Conservation (phyloP, 345 rosid genomes). For the Brassica cretica region DNA sequence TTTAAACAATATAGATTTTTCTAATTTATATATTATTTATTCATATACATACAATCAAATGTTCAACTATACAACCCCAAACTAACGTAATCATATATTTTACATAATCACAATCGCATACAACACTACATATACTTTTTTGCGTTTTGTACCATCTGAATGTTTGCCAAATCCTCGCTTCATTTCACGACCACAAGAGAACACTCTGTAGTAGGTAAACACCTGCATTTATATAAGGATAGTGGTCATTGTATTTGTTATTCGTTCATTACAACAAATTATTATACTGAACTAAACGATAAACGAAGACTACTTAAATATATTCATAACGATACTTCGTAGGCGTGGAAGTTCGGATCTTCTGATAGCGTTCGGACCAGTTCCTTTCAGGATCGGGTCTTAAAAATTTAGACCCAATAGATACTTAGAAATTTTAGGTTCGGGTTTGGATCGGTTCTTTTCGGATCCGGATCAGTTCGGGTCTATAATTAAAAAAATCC, state of each 20-base stretch:
- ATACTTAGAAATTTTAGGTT: no score
- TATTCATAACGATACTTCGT: no score
- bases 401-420: no score
- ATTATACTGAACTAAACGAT: no score
- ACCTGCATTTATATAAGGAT: constrained; percentile 24
- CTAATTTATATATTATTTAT: background rate
- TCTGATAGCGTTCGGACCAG: no score
- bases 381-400: no score
- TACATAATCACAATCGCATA: background rate
- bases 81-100: background rate
- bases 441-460: no score
- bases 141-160: background rate
- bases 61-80: background rate
- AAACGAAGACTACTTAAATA: no score
- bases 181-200: constrained; percentile 14
- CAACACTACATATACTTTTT: background rate
- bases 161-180: constrained; percentile 4
- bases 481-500: no score
- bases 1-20: background rate
- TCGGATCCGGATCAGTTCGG: no score
- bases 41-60: background rate
- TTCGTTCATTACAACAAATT: background rate
- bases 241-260: background rate
- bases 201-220: constrained; percentile 12
- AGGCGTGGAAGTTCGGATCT: no score